phyloP scores from a whole-genome alignment of 2,329 filamentous ascomycete genomes.

The Chaetomiaceae sp. region DNA sequence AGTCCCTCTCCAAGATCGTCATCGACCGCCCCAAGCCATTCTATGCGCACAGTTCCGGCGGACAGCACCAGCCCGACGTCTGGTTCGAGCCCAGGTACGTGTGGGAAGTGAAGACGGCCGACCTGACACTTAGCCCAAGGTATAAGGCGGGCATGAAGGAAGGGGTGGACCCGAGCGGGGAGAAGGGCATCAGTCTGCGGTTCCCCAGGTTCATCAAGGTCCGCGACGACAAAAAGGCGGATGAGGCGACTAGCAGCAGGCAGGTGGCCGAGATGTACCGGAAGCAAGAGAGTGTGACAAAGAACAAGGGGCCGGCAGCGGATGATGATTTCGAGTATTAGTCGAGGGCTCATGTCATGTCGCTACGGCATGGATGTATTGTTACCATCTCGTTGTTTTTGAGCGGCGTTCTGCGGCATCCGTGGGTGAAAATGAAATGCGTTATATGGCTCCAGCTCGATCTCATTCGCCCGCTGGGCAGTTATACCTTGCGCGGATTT shows the following conservation, averaged over 20 bases:
- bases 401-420: background rate
- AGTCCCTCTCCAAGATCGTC: conserved; percentile 66
- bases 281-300: conserved; percentile 85
- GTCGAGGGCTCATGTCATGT: too few relatives aligned
- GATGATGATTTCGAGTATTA: conserved; percentile 99
- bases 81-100: conserved; percentile 96
- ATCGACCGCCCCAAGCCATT: conserved; percentile 94
- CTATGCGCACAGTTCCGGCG: conserved; percentile 77
- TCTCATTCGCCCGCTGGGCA: too few relatives aligned
- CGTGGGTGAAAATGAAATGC: too few relatives aligned
- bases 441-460: too few relatives aligned
- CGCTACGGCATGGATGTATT: background rate
- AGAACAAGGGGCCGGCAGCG: conserved; percentile 78
- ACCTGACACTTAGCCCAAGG: conserved; percentile 84
- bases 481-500: too few relatives aligned
- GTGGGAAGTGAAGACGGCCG: conserved; percentile 97
- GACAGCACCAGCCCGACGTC: conserved; percentile 93
- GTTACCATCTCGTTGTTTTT: background rate
- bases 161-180: conserved; percentile 65
- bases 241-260: conserved; percentile 76
- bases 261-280: conserved; percentile 97
- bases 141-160: conserved; percentile 89
- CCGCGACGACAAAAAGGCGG: conserved; percentile 92
- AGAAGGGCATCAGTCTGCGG: conserved; percentile 77
- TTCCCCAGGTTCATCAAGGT: conserved; percentile 92